Base-by-base conservation (phyloP, 2,329 filamentous ascomycete genomes). In the Penicillium sp. region DNA sequence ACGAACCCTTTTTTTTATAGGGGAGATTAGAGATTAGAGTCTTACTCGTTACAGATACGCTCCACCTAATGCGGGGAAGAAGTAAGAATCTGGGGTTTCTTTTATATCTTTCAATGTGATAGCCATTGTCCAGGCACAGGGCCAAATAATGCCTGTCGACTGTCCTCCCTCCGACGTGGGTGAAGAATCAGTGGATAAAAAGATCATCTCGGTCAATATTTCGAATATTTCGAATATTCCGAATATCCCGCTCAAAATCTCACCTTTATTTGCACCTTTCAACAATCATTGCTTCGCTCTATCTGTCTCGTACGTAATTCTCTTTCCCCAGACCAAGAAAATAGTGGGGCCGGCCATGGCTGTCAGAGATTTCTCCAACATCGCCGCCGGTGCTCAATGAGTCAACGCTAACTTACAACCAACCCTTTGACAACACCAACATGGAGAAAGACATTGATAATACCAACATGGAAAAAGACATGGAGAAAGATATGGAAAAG, bases 41-140 rank as follows among this genome's bases (percentile, higher is more conserved):
- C n/a, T 13, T 25, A 45, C 10, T 41, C 7, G 19, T 31, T 45
- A 7, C 40, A 35, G 19, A 35, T 52, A 45, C 19, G 10, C 50
- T 52, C 50, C 50, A 52, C 50, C 15, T 35, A 45, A 27, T 45
- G 50, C 38, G 50, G 50, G 50, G 50, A 52, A 52, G 38, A 25
- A 33, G 4, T 6, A 35, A 15, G 10, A 45, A 52, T 27, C 27
- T 19, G 38, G 50, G 50, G 23, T 29, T 7, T 35, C 5, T 35
- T 33, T n/a, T 4, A 45, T 9, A 6, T 25, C 21, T n/a, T 43
- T 25, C 3, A 13, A 35, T 10, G 19, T 25, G 19, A 33, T 23
- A 17, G 38, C 9, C 15, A 33, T 23, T 25, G 1, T 52, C 19
- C 12, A 43, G 19, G 7, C 38, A 52, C 21, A 35, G 17, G 19